Conservation (phyloP, 345 rosid species). For the Dipteronia dyeriana region DNA sequence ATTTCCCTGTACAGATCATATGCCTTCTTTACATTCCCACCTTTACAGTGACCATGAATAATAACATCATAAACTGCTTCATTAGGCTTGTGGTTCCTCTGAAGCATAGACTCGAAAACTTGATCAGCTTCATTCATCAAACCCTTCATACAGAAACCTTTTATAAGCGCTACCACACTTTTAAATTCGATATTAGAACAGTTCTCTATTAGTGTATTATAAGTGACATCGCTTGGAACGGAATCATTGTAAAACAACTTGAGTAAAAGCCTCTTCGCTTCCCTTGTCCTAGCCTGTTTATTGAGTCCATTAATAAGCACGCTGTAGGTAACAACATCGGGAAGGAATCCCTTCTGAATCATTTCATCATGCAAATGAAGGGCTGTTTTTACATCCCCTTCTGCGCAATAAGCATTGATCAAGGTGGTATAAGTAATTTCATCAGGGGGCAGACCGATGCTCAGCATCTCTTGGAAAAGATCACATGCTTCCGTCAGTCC, state of each 20-base stretch:
- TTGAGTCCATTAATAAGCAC: constrained; percentile 90
- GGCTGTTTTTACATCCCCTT: constrained; percentile 62
- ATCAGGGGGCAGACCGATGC: constrained; percentile 54
- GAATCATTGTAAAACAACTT: constrained; percentile 75
- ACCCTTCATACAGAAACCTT: constrained; percentile 93
- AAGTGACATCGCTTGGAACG: constrained; percentile 65
- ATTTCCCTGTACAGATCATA: constrained; percentile 67
- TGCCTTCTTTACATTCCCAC: constrained; percentile 59
- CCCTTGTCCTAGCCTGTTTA: constrained; percentile 77
- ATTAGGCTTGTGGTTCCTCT: constrained; percentile 56
- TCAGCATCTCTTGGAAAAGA: constrained; percentile 73
- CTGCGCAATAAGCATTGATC: constrained; percentile 71
- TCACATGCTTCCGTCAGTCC: constrained; percentile 72
- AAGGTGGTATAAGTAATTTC: constrained; percentile 71
- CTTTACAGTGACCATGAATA: constrained; percentile 82
- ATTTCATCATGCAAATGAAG: constrained; percentile 72
- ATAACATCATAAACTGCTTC: constrained; percentile 73
- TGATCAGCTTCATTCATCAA: constrained; percentile 83
- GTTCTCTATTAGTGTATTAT: constrained; percentile 67
- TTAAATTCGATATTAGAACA: constrained; percentile 63
- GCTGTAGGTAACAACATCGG: constrained; percentile 85
- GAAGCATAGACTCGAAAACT: constrained; percentile 68
- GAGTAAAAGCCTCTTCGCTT: constrained; percentile 81
- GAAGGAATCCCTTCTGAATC: constrained; percentile 70
- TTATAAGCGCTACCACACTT: constrained; percentile 66